A percentile compares a stretch with the other conserved stretches of the same genome.
phyloP scores from a whole-genome alignment of 306 rosid genomes.

The Adenanthera pavonina region DNA sequence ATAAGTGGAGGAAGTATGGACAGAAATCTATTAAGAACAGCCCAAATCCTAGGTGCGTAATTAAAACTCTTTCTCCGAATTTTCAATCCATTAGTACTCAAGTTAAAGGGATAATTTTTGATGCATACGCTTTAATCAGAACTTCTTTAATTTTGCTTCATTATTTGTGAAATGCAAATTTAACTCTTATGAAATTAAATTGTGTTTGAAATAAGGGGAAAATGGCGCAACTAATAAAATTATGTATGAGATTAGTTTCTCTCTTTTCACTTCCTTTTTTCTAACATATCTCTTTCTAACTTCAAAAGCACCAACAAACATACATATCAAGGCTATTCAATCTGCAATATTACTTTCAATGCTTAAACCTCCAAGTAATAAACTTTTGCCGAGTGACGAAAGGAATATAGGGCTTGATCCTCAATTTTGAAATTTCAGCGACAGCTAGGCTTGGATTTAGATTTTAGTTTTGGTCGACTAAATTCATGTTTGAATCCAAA shows the following conservation, averaged over 20 bases:
- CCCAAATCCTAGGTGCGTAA: slow-evolving; percentile 84
- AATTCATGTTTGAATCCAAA: too few relatives aligned
- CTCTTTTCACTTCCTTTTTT: not conserved
- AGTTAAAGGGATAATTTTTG: too few relatives aligned
- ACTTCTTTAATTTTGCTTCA: slow-evolving; percentile 14
- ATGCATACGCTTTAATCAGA: not conserved
- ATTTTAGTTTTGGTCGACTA: too few relatives aligned
- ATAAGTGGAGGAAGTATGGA: slow-evolving; percentile 93
- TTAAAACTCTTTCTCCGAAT: not conserved
- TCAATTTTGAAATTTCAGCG: too few relatives aligned
- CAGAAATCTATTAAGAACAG: slow-evolving; percentile 92
- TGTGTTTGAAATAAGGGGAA: too few relatives aligned
- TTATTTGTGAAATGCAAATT: not conserved
- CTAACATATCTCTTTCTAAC: too few relatives aligned
- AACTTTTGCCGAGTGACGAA: too few relatives aligned
- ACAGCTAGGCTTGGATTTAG: too few relatives aligned
- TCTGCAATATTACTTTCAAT: not conserved
- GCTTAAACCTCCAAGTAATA: not conserved
- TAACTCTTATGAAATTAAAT: not conserved
- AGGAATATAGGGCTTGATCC: too few relatives aligned
- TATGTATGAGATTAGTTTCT: not conserved
- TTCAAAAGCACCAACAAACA: too few relatives aligned
- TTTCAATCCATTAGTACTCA: not conserved
- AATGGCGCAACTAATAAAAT: too few relatives aligned
- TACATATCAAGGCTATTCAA: too few relatives aligned